Evolutionary conservation across 2,329 filamentous ascomycete species (phyloP), one percentile per base, ranked within the genome.

Genomic region (Malbranchea cinnamomea): DNA sequence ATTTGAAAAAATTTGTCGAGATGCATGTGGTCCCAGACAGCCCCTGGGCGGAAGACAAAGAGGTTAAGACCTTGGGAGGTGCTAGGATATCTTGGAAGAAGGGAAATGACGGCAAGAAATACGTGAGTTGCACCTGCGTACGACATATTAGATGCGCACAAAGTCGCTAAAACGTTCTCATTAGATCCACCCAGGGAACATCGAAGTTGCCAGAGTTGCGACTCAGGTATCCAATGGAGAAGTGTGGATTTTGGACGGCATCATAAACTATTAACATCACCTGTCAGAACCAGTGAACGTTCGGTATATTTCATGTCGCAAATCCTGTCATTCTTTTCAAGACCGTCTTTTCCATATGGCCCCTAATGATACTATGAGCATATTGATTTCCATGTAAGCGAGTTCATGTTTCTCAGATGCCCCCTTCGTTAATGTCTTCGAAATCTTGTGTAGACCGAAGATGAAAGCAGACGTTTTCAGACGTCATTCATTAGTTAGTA

Each of bases 151-250:
- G 9, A 22, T 14, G 11, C 19, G 9, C 23, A 3, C 27, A 21
- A 7, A 8, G 7, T 22, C 10, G 11, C 20, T 10, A 22, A 22
- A 22, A 22, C 7, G 3, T 14, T 29, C 11, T 12, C 16, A 31
- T 33, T 42, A 54, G 43, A 53, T 53, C 19, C 76, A 85, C 62
- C 89, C 87, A 1, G 78, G 78, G 4, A 67, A 73, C 39, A 71
- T 94, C 24, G 74, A 85, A 51, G 78, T 95, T 9, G 69, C 74
- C 23, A 73, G 63, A 34, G 64, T 92, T 30, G 77, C 75, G 2
- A 77, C 76, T 41, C 68, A 72, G 36, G 85, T 91, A 11, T 68
- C 72, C 3, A 98, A 95, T 50, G 89, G 89, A 3, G 80, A 95
- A 56, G 67, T 95, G 42, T 91, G 82, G 82, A 67, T 85, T 21